Conservation (phyloP, 1,284 basidiomycete species). For the Anthracocystis panici-leucophaei region DNA sequence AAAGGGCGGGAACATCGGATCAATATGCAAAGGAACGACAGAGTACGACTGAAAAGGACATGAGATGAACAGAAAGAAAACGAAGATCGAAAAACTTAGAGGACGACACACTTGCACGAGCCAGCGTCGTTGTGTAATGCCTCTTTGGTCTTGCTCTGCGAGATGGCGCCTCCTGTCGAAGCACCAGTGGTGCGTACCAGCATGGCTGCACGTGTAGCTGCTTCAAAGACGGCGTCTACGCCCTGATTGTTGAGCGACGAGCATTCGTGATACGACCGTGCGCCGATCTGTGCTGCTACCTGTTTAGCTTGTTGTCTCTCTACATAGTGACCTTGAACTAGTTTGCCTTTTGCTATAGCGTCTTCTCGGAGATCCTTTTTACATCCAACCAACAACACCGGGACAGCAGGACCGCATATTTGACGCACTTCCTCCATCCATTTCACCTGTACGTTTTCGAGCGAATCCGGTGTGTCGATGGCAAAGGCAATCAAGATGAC, state of each 20-base stretch:
- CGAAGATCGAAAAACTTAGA: conserved; percentile 14
- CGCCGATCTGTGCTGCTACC: conserved; percentile 73
- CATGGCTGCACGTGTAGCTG: conserved; percentile 64
- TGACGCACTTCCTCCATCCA: conserved; percentile 77
- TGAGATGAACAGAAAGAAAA: background rate
- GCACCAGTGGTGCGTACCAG: conserved; percentile 52
- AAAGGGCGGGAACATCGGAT: conserved; percentile 5
- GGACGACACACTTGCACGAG: conserved; percentile 51
- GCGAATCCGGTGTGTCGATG: conserved; percentile 93
- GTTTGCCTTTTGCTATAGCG: conserved; percentile 68
- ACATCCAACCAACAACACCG: conserved; percentile 86
- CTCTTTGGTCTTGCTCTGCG: conserved; percentile 53
- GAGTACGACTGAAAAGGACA: background rate
- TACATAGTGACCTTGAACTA: conserved; percentile 66
- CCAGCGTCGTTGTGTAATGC: conserved; percentile 50
- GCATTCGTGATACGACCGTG: conserved; percentile 68
- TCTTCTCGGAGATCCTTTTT: conserved; percentile 82
- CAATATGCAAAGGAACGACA: conserved; percentile 20
- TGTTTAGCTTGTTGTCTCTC: conserved; percentile 70
- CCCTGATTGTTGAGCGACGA: conserved; percentile 64
- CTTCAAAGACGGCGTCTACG: conserved; percentile 64
- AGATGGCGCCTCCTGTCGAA: conserved; percentile 45
- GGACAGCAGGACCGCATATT: conserved; percentile 73
- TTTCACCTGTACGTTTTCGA: conserved; percentile 95
- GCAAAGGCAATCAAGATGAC: conserved; percentile 97